Evolutionary conservation across 495 filamentous ascomycete species (phyloP), one percentile per base, ranked within the genome.

Genomic region (Aspergillus bertholletiae): DNA sequence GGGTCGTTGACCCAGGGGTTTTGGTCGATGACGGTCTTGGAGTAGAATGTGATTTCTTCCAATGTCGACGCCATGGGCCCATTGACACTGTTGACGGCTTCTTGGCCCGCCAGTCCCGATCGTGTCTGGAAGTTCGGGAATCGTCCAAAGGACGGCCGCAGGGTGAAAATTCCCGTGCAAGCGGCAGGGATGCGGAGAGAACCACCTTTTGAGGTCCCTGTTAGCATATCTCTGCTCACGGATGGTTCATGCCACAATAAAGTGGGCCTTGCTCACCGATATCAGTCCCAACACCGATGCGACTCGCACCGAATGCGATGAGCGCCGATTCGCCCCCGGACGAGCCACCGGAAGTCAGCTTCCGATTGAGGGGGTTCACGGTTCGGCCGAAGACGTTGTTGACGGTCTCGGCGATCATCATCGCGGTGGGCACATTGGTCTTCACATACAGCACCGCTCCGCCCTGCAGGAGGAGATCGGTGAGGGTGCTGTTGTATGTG

Each of bases 241-340:
- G 30, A 2, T 3, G 8, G 2, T 32, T 3, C 5, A 37, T 37
- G 17, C 11, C 17, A 28, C 17, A 18, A 5, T 22, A 12, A 7
- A 12, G 39, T 17, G 5, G 17, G 39, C 12, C 5, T 22, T 12
- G n/a, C 39, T 7, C 6, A 43, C 39, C 87, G 41, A 90, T 80
- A 60, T 90, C 87, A 1, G 83, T 85, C 0, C 86, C 87, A 39
- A 90, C 82, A 0, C 87, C 87, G 0, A 89, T 66, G 26, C 78
- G 69, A 30, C 79, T 83, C 2, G 85, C 86, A 1, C 79, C 64
- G 1, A 82, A 66, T 1, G 74, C 83, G 32, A 88, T 56, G n/a
- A 89, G 70, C 0, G 86, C 82, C 0, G 76, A 81, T 62, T 90
- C 87, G 44, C 87, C 87, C 13, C 86, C 85, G 1, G 82, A 83